A percentile compares a stretch with the other conserved stretches of the same genome.
phyloP scores from a whole-genome alignment of 805 yeast genomes.

The Komagataella pseudopastoris region DNA sequence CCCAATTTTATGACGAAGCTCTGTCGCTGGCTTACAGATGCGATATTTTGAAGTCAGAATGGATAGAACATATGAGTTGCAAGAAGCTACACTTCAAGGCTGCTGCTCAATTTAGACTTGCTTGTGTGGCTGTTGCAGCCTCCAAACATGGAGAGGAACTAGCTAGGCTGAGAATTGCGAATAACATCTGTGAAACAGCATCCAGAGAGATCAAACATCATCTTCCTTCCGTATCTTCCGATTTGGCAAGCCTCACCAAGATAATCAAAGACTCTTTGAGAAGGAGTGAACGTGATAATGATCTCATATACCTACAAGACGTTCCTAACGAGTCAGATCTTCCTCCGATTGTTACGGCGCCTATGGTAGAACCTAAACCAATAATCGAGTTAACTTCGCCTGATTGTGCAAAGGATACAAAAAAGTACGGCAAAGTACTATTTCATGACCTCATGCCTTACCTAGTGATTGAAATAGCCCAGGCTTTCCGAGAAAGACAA shows the following conservation, averaged over 20 bases:
- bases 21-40: conserved; percentile 28
- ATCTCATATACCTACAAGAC: conserved; percentile 56
- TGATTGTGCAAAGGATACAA: conserved; percentile 3
- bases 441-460: conserved; percentile 58
- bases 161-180: conserved; percentile 35
- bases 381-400: conserved; percentile 9
- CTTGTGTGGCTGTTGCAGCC: conserved; percentile 31
- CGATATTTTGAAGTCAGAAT: conserved; percentile 26
- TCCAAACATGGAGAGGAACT: conserved; percentile 64
- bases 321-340: conserved; percentile 36
- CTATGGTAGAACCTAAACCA: conserved; percentile 40
- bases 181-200: conserved; percentile 22
- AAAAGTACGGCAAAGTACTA: conserved; percentile 17
- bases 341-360: conserved; percentile 29
- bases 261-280: conserved; percentile 30
- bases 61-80: conserved; percentile 47
- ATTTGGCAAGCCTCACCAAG: conserved; percentile 33
- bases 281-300: conserved; percentile 66
- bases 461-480: conserved; percentile 48
- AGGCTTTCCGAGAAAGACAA: conserved; percentile 56
- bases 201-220: conserved; percentile 26
- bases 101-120: conserved; percentile 53
- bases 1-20: conserved; percentile 39
- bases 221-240: conserved; percentile 29
- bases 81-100: conserved; percentile 58